These are phyloP conservation scores for Podospora pseudopauciseta DNA, from an alignment of 495 filamentous ascomycete species.

Conservation along the genomic window DNA sequence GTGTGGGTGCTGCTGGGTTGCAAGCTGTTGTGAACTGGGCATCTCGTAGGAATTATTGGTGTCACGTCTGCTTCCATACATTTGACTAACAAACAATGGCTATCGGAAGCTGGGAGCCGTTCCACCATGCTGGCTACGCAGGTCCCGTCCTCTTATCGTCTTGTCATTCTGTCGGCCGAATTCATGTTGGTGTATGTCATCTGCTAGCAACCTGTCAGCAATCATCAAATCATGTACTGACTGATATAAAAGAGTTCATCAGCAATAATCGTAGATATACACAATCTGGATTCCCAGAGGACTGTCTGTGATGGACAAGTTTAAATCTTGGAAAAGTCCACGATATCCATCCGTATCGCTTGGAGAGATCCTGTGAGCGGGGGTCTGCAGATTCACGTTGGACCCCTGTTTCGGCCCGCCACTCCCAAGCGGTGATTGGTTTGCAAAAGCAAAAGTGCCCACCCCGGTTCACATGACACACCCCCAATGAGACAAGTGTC, in stretches of 20 bases:
- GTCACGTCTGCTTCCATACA: neutral
- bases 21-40: neutral
- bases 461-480: conserved; percentile 22
- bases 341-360: neutral
- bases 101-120: neutral
- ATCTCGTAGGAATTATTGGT: neutral
- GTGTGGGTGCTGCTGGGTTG: neutral
- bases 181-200: neutral
- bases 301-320: neutral
- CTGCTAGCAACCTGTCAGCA: neutral
- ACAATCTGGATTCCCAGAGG: neutral
- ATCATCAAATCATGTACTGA: neutral
- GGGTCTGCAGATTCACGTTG: neutral
- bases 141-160: neutral
- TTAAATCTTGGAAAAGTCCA: neutral
- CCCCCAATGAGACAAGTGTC: conserved; percentile 11
- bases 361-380: neutral
- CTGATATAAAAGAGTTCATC: no score
- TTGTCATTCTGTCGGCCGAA: neutral
- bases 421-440: conserved; percentile 8
- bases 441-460: neutral
- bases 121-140: neutral
- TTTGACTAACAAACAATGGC: neutral
- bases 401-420: conserved; percentile 6
- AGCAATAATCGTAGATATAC: neutral